Conservation (phyloP, 208 protist species). For the Balamuthia mandrillaris region DNA sequence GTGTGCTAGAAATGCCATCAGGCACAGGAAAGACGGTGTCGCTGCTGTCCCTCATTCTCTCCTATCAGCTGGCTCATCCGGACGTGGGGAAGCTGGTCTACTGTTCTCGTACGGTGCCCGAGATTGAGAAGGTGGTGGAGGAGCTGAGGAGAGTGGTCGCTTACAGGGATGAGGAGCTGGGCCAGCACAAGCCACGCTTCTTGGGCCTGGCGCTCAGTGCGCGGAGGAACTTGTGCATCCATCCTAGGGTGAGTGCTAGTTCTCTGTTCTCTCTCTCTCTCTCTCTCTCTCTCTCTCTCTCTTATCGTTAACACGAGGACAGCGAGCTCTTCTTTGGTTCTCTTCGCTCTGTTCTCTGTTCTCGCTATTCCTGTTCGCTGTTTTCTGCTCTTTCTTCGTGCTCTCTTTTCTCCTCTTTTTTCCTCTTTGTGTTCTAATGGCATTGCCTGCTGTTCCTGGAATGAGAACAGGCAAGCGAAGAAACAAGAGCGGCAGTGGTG, state of each 20-base stretch:
- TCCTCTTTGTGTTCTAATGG: too few species aligned
- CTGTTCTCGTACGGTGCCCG: constrained; percentile 97
- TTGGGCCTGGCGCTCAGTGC: constrained; percentile 70
- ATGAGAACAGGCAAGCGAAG: constrained; percentile 8
- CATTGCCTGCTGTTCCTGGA: too few species aligned
- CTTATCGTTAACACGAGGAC: not conserved
- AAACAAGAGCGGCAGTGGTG: constrained; percentile 77
- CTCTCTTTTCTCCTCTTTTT: too few species aligned
- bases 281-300: too few species aligned
- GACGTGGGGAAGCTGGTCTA: constrained; percentile 94
- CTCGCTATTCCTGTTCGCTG: not conserved
- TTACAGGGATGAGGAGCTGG: constrained; percentile 60
- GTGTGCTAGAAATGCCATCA: constrained; percentile 97
- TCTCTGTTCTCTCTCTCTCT: too few species aligned
- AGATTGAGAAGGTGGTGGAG: constrained; percentile 92
- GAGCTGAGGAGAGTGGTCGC: constrained; percentile 58
- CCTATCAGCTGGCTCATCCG: constrained; percentile 78
- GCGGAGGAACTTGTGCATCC: constrained; percentile 90
- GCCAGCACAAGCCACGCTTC: constrained; percentile 51
- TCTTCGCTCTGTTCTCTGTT: not conserved
- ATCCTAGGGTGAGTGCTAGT: too few species aligned
- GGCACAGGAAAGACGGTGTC: constrained; percentile 99
- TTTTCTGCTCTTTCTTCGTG: too few species aligned
- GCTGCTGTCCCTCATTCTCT: constrained; percentile 91
- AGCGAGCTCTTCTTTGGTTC: not conserved